These are phyloP conservation scores for Secale cereale DNA, from an alignment of 176 grass and related monocot genomes.

Conservation along the genomic window DNA sequence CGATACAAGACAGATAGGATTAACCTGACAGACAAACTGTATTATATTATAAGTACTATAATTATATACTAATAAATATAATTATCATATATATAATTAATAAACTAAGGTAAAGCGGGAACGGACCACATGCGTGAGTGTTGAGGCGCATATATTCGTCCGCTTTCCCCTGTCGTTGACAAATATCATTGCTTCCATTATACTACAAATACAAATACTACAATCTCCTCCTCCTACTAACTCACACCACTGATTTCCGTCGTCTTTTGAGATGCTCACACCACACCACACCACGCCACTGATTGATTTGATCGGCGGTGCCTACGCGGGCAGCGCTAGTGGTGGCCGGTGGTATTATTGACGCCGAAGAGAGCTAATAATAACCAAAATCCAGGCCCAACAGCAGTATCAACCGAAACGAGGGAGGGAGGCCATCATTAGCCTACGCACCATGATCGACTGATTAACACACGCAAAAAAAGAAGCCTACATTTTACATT, in stretches of 20 bases:
- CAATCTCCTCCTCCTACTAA: too few species aligned
- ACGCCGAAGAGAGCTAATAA: not conserved
- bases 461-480: too few species aligned
- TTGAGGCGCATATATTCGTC: conserved; percentile 14
- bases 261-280: too few species aligned
- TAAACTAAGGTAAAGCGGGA: not conserved
- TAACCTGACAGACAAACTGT: not conserved
- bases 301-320: not conserved
- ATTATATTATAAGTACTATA: not conserved
- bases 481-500: not conserved
- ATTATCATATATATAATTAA: too few species aligned
- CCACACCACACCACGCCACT: not conserved
- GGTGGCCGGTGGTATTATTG: not conserved
- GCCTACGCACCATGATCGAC: too few species aligned
- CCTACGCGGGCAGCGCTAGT: not conserved
- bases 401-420: not conserved
- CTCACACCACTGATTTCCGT: too few species aligned
- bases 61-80: too few species aligned
- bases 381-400: not conserved
- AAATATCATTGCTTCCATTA: conserved; percentile 6
- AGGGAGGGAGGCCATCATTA: not conserved
- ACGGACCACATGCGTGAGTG: conserved; percentile 23
- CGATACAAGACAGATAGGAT: conserved; percentile 5
- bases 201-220: not conserved
- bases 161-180: conserved; percentile 28